Percentiles rank a stretch among this genome's conserved stretches.
phyloP scores from a whole-genome alignment of 306 rosid species.

The Prunus armeniaca region DNA sequence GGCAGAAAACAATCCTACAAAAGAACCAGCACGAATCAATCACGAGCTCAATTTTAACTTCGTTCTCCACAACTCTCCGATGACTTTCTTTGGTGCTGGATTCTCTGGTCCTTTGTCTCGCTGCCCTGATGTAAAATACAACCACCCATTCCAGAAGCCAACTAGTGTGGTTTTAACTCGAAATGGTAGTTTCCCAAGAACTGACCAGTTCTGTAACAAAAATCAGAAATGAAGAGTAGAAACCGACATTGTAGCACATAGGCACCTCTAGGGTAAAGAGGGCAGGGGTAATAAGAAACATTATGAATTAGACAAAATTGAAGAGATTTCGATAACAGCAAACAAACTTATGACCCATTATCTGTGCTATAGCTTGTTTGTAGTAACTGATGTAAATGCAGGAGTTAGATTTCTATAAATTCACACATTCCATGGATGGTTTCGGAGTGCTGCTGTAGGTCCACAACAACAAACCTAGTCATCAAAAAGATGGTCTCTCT shows the following conservation, averaged over 20 bases:
- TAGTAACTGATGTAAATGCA: too few species aligned
- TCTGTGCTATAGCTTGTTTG: conserved; percentile 1
- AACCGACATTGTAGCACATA: not conserved
- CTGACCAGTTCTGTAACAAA: conserved; percentile 76
- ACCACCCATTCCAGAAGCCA: conserved; percentile 87
- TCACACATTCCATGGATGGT: too few species aligned
- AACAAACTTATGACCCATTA: not conserved
- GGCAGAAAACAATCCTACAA: not conserved
- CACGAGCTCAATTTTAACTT: conserved; percentile 54
- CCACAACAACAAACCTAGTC: too few species aligned
- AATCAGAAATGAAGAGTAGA: not conserved
- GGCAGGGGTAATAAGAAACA: not conserved
- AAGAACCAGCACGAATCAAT: conserved; percentile 16
- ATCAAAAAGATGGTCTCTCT: too few species aligned
- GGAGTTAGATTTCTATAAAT: too few species aligned
- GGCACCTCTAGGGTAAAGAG: not conserved
- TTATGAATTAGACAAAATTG: not conserved
- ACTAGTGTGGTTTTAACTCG: conserved; percentile 86
- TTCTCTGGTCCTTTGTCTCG: conserved; percentile 80
- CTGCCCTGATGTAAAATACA: conserved; percentile 94
- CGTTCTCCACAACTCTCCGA: conserved; percentile 82
- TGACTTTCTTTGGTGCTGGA: conserved; percentile 84
- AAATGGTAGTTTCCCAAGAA: conserved; percentile 79
- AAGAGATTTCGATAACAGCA: not conserved
- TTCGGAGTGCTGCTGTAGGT: too few species aligned